These are phyloP conservation scores for Suillus alpinus DNA, from an alignment of 768 basidiomycete genomes.

Conservation along the genomic window DNA sequence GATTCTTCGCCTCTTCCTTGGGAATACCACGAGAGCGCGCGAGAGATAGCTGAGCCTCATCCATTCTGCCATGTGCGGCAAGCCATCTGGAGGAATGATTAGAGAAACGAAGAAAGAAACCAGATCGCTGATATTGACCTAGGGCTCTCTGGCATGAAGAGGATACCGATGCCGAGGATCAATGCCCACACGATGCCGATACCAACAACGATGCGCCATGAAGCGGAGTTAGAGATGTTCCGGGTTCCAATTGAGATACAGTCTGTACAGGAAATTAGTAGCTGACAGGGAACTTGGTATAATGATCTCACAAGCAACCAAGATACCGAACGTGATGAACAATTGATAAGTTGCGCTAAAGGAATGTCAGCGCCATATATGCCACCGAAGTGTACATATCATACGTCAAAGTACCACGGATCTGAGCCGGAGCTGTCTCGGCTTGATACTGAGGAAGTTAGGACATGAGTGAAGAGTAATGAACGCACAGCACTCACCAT, in stretches of 20 bases:
- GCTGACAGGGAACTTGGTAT: constrained; percentile 4
- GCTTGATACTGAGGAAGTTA: constrained; percentile 52
- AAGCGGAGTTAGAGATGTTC: constrained; percentile 40
- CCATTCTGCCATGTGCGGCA: constrained; percentile 41
- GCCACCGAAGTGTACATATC: not conserved
- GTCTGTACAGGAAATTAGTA: constrained; percentile 33
- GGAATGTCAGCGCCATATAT: constrained; percentile 2
- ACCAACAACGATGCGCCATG: constrained; percentile 63
- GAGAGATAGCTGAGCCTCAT: constrained; percentile 49
- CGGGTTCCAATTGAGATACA: constrained; percentile 71
- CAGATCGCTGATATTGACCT: constrained; percentile 28
- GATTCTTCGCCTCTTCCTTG: constrained; percentile 33
- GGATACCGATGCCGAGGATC: constrained; percentile 60
- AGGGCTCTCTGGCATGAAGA: constrained; percentile 69
- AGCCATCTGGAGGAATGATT: constrained; percentile 45
- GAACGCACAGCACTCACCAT: constrained; percentile 37
- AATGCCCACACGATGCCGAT: constrained; percentile 62
- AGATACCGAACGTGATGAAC: constrained; percentile 70
- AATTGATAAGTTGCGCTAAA: constrained; percentile 51
- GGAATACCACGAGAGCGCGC: constrained; percentile 50
- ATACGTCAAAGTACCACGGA: constrained; percentile 62
- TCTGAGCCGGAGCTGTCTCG: constrained; percentile 68
- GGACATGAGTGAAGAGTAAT: not conserved
- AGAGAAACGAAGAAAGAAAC: not conserved
- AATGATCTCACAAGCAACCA: constrained; percentile 52